These are phyloP conservation scores for Aspergillaceae sp. DNA, from an alignment of 2,329 filamentous ascomycete genomes.

Conservation along the genomic window DNA sequence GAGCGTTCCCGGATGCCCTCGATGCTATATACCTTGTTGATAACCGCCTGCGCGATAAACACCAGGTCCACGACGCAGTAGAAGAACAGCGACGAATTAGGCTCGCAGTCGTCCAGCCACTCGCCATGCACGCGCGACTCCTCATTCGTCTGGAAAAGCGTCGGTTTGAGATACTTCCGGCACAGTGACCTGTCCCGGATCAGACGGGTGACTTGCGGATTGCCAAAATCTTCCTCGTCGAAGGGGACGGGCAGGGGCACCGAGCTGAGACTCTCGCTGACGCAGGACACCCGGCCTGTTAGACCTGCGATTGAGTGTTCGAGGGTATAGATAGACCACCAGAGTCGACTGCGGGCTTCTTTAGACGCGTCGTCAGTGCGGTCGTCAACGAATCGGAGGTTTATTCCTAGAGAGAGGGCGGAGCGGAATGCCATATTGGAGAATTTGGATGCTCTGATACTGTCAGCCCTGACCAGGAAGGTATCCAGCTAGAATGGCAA, in stretches of 20 bases:
- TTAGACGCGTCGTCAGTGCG: constrained; percentile 28
- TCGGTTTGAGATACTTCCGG: constrained; percentile 16
- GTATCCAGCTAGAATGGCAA: too few relatives aligned
- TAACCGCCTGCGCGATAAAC: constrained; percentile 28
- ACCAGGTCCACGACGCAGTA: constrained; percentile 29
- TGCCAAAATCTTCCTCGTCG: constrained; percentile 28
- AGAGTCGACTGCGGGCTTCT: constrained; percentile 34
- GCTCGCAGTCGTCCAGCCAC: constrained; percentile 17
- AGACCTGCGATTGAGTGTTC: constrained; percentile 36
- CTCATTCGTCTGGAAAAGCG: constrained; percentile 18
- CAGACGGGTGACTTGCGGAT: constrained; percentile 16
- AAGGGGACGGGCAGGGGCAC: constrained; percentile 29
- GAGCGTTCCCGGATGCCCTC: constrained; percentile 24
- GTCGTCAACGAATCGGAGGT: constrained; percentile 31
- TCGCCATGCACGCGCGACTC: constrained; percentile 4
- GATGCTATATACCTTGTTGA: constrained; percentile 33
- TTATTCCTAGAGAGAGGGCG: constrained; percentile 33
- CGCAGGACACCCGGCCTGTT: constrained; percentile 34
- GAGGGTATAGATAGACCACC: constrained; percentile 37
- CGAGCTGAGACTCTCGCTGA: constrained; percentile 31
- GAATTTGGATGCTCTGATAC: constrained; percentile 27
- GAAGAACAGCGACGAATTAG: constrained; percentile 30
- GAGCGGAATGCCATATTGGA: constrained; percentile 33
- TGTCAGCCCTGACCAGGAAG: too few relatives aligned
- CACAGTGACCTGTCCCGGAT: constrained; percentile 15